phyloP scores from a whole-genome alignment of 2,329 filamentous ascomycete species.

The Cercospora sp. region DNA sequence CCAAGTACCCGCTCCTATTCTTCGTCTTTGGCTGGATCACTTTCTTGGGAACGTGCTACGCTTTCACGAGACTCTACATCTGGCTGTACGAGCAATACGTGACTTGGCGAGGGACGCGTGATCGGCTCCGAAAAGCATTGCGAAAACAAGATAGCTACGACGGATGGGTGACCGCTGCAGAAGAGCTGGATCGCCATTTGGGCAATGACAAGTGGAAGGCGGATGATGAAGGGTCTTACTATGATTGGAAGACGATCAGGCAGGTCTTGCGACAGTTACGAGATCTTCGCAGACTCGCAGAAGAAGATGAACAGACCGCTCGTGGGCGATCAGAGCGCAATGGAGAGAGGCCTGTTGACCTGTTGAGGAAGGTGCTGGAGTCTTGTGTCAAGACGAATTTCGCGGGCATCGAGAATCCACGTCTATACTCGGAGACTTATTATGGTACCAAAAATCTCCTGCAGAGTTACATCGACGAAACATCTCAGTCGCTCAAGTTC shows the following conservation, averaged over 20 bases:
- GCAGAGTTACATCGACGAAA: slow-evolving; percentile 86
- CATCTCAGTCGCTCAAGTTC: slow-evolving; percentile 67
- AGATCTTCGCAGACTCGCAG: slow-evolving; percentile 56
- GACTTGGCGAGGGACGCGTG: slow-evolving; percentile 79
- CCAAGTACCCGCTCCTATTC: slow-evolving; percentile 89
- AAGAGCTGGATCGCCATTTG: slow-evolving; percentile 75
- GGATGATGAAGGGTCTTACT: slow-evolving; percentile 72
- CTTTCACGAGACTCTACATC: slow-evolving; percentile 84
- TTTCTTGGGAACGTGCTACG: slow-evolving; percentile 71
- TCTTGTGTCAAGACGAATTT: slow-evolving; percentile 98
- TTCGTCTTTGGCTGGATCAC: slow-evolving; percentile 79
- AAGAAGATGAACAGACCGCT: slow-evolving; percentile 55
- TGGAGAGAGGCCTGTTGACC: slow-evolving; percentile 62
- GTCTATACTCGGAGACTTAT: slow-evolving; percentile 96
- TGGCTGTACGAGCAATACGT: slow-evolving; percentile 88
- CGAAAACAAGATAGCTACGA: slow-evolving; percentile 71
- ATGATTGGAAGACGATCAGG: slow-evolving; percentile 81
- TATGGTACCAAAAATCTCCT: slow-evolving; percentile 95
- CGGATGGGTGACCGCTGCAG: slow-evolving; percentile 80
- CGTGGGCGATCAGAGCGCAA: slow-evolving; percentile 32
- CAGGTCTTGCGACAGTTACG: slow-evolving; percentile 75
- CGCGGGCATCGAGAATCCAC: slow-evolving; percentile 87
- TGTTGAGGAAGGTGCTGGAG: slow-evolving; percentile 75
- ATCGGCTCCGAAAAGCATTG: slow-evolving; percentile 69
- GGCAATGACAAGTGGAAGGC: slow-evolving; percentile 80